Evolutionary conservation across 108 stramenopile species (phyloP).

Genomic region (Hondaea fermentalgiana): DNA sequence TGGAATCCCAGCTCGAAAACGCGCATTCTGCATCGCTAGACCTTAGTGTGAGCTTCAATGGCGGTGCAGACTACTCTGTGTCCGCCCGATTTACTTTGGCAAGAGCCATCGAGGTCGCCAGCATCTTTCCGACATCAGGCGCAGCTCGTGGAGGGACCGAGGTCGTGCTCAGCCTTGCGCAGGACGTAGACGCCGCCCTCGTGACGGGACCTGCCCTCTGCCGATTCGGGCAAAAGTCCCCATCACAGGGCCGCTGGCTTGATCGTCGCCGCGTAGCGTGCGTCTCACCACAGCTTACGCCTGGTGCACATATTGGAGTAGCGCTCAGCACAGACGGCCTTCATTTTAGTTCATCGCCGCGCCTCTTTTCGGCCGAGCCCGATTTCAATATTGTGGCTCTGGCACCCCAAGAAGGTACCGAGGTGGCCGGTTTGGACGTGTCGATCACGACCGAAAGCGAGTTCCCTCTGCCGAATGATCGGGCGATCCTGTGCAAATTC

Average conservation of each 20-base stretch:
- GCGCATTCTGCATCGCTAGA: not conserved
- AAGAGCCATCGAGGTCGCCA: not conserved
- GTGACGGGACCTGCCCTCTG: not conserved
- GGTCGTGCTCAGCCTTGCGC: not conserved
- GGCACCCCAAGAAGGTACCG: not conserved
- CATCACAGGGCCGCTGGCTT: not conserved
- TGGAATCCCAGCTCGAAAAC: not conserved
- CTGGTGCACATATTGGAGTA: not conserved
- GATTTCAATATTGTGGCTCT: not conserved
- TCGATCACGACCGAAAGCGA: not conserved
- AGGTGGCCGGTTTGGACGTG: not conserved
- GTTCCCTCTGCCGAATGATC: not conserved
- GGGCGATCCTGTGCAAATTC: not conserved
- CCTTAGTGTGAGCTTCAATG: not conserved
- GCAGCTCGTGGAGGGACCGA: not conserved
- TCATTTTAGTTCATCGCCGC: not conserved
- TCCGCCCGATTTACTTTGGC: not conserved
- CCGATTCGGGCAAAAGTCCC: not conserved
- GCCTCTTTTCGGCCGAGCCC: not conserved
- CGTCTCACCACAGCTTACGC: not conserved
- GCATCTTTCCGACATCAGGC: not conserved
- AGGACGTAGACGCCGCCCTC: not conserved
- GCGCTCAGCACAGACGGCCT: not conserved
- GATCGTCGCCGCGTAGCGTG: not conserved
- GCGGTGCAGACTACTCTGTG: not conserved